phyloP scores from a whole-genome alignment of 1,284 basidiomycete species.

The Apiotrichum laibachii region DNA sequence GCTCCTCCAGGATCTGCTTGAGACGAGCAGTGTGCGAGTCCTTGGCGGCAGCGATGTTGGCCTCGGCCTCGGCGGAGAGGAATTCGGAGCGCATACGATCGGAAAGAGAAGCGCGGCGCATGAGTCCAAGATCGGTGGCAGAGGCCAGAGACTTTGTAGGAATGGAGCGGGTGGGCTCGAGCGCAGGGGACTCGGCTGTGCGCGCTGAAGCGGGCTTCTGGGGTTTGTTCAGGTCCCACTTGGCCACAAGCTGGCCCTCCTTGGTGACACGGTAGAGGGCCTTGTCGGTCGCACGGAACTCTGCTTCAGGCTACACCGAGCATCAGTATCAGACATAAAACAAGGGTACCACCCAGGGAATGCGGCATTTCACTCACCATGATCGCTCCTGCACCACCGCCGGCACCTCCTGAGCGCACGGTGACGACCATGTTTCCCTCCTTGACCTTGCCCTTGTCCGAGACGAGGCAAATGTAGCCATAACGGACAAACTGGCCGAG shows the following conservation, averaged over 20 bases:
- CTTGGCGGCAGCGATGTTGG: conserved; percentile 51
- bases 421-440: conserved; percentile 86
- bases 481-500: conserved; percentile 96
- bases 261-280: conserved; percentile 92
- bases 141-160: conserved; percentile 27
- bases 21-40: conserved; percentile 89
- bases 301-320: conserved; percentile 69
- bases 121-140: conserved; percentile 64
- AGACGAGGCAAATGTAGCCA: conserved; percentile 77
- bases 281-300: conserved; percentile 92
- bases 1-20: conserved; percentile 89
- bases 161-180: conserved; percentile 1
- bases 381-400: conserved; percentile 43
- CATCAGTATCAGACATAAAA: neutral
- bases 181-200: neutral
- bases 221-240: conserved; percentile 61
- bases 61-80: conserved; percentile 14
- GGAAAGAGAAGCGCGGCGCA: conserved; percentile 71
- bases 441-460: conserved; percentile 65
- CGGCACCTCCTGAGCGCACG: conserved; percentile 55
- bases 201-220: conserved; percentile 17
- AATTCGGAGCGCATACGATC: conserved; percentile 61
- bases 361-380: conserved; percentile 30
- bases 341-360: neutral
- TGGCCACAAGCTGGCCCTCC: conserved; percentile 77